Base-by-base conservation (phyloP, 2,329 filamentous ascomycete genomes). In the Didymella arachidicola region DNA sequence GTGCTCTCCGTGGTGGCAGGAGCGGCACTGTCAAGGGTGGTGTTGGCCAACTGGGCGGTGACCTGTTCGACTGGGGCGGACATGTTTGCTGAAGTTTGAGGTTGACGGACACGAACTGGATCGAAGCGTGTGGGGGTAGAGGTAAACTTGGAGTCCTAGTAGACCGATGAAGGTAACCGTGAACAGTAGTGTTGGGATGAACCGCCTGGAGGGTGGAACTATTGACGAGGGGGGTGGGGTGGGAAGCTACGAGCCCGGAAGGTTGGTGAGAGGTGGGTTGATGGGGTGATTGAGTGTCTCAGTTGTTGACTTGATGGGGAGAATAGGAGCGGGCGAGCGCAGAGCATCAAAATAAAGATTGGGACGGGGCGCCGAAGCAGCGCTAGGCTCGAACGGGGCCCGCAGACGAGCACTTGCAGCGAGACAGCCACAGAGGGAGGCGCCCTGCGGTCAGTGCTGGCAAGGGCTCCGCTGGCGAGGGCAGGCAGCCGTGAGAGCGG, bases 21-120 rank as follows among this genome's bases (percentile, higher is more conserved):
- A 61, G 60, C 62, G 51, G 56, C 54, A 77, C 88, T 84, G 78
- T 83, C 82, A 79, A 89, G 79, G 78, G 83, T 83, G 80, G 85
- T 84, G 79, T 84, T 85, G 80, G 87, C 86, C 85, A 90, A 80
- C 78, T 82, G 80, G 84, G 83, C 83, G 83, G 90, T 88, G 85
- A 90, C 86, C 86, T 90, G 88, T 82, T 91, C 89, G 84, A 92
- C 87, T 83, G 80, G 71, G 75, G 87, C 84, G 90, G 93, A 96
- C 94, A 98, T 98, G 81, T 82, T 92, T 81, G 76, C 77, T 77
- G 77, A 77, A 78, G 77, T 80, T 78, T 83, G 36, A 72, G 79
- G 79, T 81, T 82, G 80, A 81, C 79, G 79, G 79, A 81, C 81
- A 84, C 84, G 84, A 84, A 76, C 72, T 71, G 75, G 72, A 65